A percentile compares a stretch with the other conserved stretches of the same genome.
Evolutionary conservation across 2,329 filamentous ascomycete species (phyloP).

Genomic region (Verticillium klebahnii): DNA sequence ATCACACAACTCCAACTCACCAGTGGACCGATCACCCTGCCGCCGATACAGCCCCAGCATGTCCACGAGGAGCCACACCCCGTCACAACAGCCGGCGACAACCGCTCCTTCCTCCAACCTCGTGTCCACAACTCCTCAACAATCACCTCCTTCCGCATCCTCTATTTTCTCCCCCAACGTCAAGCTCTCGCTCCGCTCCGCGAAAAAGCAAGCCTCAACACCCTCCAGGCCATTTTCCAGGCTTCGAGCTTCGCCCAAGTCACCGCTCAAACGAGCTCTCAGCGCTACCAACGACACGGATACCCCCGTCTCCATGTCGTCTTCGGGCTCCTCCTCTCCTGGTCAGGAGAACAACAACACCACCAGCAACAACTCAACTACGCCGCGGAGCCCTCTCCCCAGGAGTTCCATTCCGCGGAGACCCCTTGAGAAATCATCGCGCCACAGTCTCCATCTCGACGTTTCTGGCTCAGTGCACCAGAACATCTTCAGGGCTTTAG

Average conservation of each 20-base stretch:
- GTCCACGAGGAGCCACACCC: conserved; percentile 5
- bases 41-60: conserved; percentile 28
- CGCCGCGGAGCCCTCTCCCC: conserved; percentile 30
- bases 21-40: conserved; percentile 36
- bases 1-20: conserved; percentile 30
- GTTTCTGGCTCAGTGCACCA: conserved; percentile 48
- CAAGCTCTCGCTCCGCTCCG: conserved; percentile 61
- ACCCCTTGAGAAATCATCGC: conserved; percentile 42
- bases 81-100: conserved; percentile 16
- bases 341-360: conserved; percentile 39
- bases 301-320: conserved; percentile 55
- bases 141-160: conserved; percentile 34
- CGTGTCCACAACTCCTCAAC: conserved; percentile 25
- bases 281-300: conserved; percentile 66
- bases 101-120: conserved; percentile 25
- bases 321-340: conserved; percentile 34
- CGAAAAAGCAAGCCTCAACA: conserved; percentile 50
- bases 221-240: conserved; percentile 55
- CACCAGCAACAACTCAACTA: conserved; percentile 25
- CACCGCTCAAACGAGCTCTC: conserved; percentile 74
- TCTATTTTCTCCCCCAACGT: conserved; percentile 60
- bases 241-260: conserved; percentile 68
- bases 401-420: conserved; percentile 37
- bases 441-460: conserved; percentile 55
- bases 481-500: conserved; percentile 45